phyloP scores from a whole-genome alignment of 1,139 yeast genomes.

The Kodamaea sp. region DNA sequence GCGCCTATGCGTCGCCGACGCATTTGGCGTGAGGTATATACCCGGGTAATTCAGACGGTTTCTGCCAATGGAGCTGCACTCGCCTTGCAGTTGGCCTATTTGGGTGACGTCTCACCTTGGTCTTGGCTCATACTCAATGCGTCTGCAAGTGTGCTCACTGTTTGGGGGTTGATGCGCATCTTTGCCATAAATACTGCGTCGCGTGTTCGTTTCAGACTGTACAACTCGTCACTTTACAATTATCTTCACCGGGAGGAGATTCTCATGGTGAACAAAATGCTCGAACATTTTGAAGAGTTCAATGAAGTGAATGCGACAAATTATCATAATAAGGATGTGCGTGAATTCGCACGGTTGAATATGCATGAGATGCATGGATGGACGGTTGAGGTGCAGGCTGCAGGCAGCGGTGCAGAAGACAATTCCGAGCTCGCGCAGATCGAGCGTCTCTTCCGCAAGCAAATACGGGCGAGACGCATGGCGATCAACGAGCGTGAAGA shows the following conservation, averaged over 20 bases:
- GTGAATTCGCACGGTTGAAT: slow-evolving; percentile 19
- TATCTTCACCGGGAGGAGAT: slow-evolving; percentile 29
- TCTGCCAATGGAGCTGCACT: slow-evolving; percentile 1
- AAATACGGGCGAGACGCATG: slow-evolving; percentile 29
- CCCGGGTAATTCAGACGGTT: too few species aligned
- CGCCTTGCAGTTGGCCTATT: slow-evolving; percentile 4
- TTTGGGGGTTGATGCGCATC: slow-evolving; percentile 13
- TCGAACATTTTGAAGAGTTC: slow-evolving; percentile 40
- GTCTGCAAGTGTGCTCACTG: slow-evolving; percentile 5
- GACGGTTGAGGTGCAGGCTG: slow-evolving; percentile 25
- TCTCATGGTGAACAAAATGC: slow-evolving; percentile 26
- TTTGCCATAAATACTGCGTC: slow-evolving; percentile 20
- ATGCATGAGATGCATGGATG: slow-evolving; percentile 23
- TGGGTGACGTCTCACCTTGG: slow-evolving; percentile 14
- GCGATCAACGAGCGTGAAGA: slow-evolving; percentile 32
- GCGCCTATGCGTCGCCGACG: too few species aligned
- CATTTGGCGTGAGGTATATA: too few species aligned
- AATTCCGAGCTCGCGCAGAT: slow-evolving; percentile 8
- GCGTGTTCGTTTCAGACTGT: slow-evolving; percentile 35
- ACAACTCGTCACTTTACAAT: slow-evolving; percentile 22
- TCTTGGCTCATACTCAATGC: slow-evolving; percentile 11
- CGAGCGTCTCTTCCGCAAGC: slow-evolving; percentile 22
- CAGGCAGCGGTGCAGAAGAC: slow-evolving; percentile 1
- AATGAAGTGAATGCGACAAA: slow-evolving; percentile 38
- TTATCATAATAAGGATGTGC: slow-evolving; percentile 34